Conservation (phyloP, 164 flowering plant genomes). For the Hamamelis virginiana region DNA sequence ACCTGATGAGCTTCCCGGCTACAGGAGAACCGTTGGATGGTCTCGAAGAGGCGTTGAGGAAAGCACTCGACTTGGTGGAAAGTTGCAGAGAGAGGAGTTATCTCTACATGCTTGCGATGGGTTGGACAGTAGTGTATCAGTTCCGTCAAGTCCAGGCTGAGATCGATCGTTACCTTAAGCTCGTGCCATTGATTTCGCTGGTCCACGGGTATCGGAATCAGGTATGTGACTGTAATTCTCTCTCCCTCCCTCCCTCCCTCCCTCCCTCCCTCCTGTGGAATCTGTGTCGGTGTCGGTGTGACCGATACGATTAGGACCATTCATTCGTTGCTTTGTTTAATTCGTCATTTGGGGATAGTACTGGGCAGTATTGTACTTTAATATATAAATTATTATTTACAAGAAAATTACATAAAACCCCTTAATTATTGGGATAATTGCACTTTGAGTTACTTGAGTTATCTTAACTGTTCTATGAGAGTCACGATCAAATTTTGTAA, state of each 20-base stretch:
- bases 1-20: constrained; percentile 29
- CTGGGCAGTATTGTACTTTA: not conserved
- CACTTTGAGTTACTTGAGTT: no score
- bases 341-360: not conserved
- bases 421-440: no score
- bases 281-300: not conserved
- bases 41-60: constrained; percentile 36
- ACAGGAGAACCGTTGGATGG: constrained; percentile 37
- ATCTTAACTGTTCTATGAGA: no score
- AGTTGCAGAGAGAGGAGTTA: constrained; percentile 43
- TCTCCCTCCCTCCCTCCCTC: no score
- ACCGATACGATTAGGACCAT: no score
- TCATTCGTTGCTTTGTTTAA: not conserved
- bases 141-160: constrained; percentile 40
- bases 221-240: no score
- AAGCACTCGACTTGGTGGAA: constrained; percentile 25
- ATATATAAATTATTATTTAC: no score
- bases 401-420: no score
- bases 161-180: constrained; percentile 40
- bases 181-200: constrained; percentile 38
- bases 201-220: constrained; percentile 33
- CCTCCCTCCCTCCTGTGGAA: not conserved
- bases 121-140: constrained; percentile 49
- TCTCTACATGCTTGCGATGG: constrained; percentile 49
- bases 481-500: no score